Base-by-base conservation (phyloP, 1,284 basidiomycete species). In the Neolentinus lepideus region DNA sequence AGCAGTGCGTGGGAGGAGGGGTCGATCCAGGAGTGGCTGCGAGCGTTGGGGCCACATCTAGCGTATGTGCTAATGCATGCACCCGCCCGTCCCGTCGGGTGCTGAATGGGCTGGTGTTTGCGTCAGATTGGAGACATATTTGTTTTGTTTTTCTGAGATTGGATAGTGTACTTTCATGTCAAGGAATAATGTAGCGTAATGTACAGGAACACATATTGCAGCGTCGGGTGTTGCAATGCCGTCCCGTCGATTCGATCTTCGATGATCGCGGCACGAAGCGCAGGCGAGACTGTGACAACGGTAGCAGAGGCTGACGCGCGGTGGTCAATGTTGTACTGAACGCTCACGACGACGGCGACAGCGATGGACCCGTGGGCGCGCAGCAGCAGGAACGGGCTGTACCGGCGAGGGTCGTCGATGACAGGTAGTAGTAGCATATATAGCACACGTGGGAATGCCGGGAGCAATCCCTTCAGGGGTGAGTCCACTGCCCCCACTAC, bases 1-100 rank as follows among this genome's bases (percentile, higher is more conserved):
- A 85, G 78, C 2, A 66, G 67, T 2, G 62, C 66, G 29, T 88
- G 83, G 77, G 68, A 68, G 9, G 83, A 85, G 46, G 69, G 65
- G 1, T 72, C 72, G 19, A 72, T 88, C 27, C 60, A 66, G 25
- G 78, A 78, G 60, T 81, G 81, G 0, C 68, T 84, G 56, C 54
- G 60, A 4, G 73, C 75, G 21, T 71, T 85, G 50, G 66, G 71
- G 47, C 74, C 71, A 55, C 79, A 84, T 59, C 66, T 83, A 35
- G 62, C 71, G 25, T 65, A 66, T 2, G 74, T 81, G 25, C 87
- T 87, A 69, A 67, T 64, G 29, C 38, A 43, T n/a, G 38, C 38
- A 4, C 38, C 38, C 19, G 38, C 8, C 6, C 38, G 38, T 43
- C 38, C 38, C 19, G 19, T 21, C 12, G 38, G 38, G 16, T n/a